Base-by-base conservation (phyloP, 2,329 filamentous ascomycete genomes). In the Colletotrichum spaethianum region DNA sequence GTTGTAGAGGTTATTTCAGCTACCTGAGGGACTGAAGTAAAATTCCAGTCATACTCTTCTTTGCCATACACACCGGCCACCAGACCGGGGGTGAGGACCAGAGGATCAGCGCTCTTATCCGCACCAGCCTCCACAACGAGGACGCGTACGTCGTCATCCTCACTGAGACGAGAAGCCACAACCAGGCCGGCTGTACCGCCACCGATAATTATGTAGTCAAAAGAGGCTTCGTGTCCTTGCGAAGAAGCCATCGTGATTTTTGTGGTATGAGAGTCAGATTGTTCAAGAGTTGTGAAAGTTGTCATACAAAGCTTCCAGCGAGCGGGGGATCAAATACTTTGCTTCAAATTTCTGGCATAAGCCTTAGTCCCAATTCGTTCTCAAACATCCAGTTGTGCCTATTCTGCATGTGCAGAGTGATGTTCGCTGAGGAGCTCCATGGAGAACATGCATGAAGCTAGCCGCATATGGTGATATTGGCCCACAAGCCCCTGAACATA, bases 161-260 rank as follows among this genome's bases (percentile, higher is more conserved):
- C 76, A 18, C 76, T 75, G 11, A 81, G 73, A 31, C 79, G 78
- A n/a, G 77, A 79, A 26, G 79, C 79, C 23, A 82, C 73, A 23
- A 81, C 80, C 12, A 79, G 76, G n/a, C 80, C 80, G 0, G 79
- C 72, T 3, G 80, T 79, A 14, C 80, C 80, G 33, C 80, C 80
- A 7, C 80, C 79, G 2, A 80, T 77, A 42, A 80, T 74, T 28
- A 79, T 70, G 61, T 80, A 80, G 65, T 81, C 23, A 36, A 63
- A 67, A n/a, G 26, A 18, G 36, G 40, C 16, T 38, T 63, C 63
- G 28, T 65, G 18, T 38, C 3, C 26, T 31, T 69, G 16, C 6
- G 33, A 33, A 28, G 48, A 40, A 28, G 56, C 0, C 68, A 67
- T 71, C 28, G 56, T 44, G 16, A 28, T 5, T 7, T 28, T 33